Conservation (phyloP, 192 early-diverging fungal species). For the Backusella tuberculispora region DNA sequence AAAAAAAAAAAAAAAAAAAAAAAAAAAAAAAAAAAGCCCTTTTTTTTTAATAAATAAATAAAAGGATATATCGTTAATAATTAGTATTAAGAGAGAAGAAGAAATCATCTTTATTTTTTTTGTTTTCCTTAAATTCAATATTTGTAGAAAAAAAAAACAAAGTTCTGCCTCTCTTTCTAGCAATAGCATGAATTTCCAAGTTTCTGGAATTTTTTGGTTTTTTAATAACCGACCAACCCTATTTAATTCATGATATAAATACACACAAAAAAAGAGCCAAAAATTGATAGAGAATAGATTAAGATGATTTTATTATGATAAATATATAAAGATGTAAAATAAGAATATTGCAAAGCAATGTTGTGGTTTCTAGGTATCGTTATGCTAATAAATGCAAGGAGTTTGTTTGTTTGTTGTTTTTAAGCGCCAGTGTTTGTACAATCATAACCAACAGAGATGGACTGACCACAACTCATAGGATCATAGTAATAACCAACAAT, state of each 20-base stretch:
- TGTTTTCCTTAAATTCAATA: background rate
- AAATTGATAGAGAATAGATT: no score
- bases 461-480: constrained; percentile 31
- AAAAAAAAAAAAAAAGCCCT: background rate
- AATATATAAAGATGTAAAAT: no score
- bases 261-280: no score
- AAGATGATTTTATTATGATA: no score
- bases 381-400: background rate
- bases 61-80: background rate
- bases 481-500: constrained; percentile 38
- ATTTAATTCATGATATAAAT: no score
- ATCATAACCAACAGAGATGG: constrained; percentile 22
- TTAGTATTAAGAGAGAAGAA: background rate
- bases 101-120: background rate
- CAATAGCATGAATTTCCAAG: no score
- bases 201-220: no score
- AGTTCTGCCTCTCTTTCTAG: no score
- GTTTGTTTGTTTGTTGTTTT: background rate
- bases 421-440: constrained; percentile 39
- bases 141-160: background rate
- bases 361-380: background rate
- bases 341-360: no score
- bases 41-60: background rate
- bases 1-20: background rate
- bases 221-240: no score